Evolutionary conservation across 257 asterid genomes (phyloP), one percentile per base, ranked within the genome.

Genomic region (Scutellaria galericulata): DNA sequence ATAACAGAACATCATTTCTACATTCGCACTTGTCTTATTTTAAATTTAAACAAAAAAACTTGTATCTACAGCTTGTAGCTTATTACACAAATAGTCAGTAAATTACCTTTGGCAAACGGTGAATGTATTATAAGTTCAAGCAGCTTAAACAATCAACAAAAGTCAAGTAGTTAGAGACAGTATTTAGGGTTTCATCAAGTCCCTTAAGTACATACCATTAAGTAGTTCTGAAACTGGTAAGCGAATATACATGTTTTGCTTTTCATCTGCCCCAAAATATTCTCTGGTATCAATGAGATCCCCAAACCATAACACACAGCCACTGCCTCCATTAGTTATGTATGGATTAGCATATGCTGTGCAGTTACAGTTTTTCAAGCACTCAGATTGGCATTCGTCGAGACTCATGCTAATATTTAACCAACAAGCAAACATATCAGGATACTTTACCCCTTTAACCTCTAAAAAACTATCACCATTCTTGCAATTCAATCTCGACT

Each of bases 291-390:
- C 83, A 9, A 79, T 4, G 47, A 79, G 80, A 51, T 79, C 83
- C 27, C 75, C 80, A 7, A 50, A 75, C 83, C 81, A 81, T 75
- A 81, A 60, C 42, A 81, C 22, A 52, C 85, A 81, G 10, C 82
- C 82, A 9, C 45, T 66, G 12, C 75, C 72, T 58, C 80, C 82
- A 27, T 70, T 60, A 1, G 48, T 53, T 8, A 81, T 10, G 59
- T 74, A 70, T 0, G 78, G 58, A 81, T 74, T 77, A 14, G 85
- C 80, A 74, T 24, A 81, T 0, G 85, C 85, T 0, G 60, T 65
- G 75, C 85, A 81, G 55, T 7, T 70, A 44, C 83, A 81, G 51
- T 71, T 77, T 48, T 56, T 77, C 6, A 74, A 71, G 78, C 85
- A 81, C 67, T 47, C 67, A 1, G 18, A 66, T 20, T 46, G 22